Conservation (phyloP, 306 rosid genomes). For the Oxytropis ochrocephala region DNA sequence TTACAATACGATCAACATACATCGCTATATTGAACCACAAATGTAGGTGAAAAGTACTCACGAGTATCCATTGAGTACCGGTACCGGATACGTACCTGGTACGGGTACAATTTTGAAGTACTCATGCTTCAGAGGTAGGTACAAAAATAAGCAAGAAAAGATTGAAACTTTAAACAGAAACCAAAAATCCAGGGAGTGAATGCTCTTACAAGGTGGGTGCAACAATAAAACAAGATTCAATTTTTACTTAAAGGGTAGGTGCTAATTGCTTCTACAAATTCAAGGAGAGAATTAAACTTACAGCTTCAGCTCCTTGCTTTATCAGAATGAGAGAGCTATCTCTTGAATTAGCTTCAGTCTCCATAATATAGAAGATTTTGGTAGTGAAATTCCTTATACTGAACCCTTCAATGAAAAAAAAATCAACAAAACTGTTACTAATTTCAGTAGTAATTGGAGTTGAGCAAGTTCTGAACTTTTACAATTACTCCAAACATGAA, state of each 20-base stretch:
- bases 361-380: slow-evolving; percentile 6
- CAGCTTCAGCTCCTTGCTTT: slow-evolving; percentile 41
- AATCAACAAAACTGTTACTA: no score
- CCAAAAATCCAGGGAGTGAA: not conserved
- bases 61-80: no score
- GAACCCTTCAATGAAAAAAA: not conserved
- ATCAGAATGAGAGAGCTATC: slow-evolving; percentile 19
- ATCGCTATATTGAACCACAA: no score
- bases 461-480: no score
- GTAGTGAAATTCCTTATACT: not conserved
- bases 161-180: not conserved
- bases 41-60: no score
- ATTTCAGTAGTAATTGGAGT: no score
- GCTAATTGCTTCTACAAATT: not conserved
- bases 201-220: not conserved
- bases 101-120: no score
- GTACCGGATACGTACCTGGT: no score
- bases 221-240: not conserved
- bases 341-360: slow-evolving; percentile 1
- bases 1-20: no score
- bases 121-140: no score
- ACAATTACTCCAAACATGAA: no score
- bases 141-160: not conserved
- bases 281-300: not conserved
- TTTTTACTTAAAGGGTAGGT: not conserved